Evolutionary conservation across 2,329 filamentous ascomycete genomes (phyloP).

Genomic region (Venturia effusa): DNA sequence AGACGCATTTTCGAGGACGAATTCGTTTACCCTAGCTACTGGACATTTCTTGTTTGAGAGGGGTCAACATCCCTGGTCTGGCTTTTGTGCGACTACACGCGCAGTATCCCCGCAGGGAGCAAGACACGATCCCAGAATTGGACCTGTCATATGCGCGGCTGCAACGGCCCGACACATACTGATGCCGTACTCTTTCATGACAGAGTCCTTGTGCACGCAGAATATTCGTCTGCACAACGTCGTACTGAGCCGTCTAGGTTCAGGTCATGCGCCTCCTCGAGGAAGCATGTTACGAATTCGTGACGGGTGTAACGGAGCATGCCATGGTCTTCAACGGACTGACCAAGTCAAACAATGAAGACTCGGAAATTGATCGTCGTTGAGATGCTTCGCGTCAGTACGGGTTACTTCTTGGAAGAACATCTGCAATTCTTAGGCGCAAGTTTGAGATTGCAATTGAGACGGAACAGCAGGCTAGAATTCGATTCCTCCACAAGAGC

Average conservation of each 20-base stretch:
- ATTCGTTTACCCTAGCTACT: slow-evolving; percentile 96
- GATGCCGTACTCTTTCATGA: not conserved
- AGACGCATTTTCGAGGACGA: slow-evolving; percentile 96
- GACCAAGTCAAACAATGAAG: not conserved
- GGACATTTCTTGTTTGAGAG: slow-evolving; percentile 77
- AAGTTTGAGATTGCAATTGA: not conserved
- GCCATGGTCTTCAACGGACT: not conserved
- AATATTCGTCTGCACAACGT: not conserved
- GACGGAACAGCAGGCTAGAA: not conserved
- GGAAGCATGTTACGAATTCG: not conserved
- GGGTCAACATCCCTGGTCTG: not conserved
- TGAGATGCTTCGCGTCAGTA: not conserved
- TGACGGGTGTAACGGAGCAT: not conserved
- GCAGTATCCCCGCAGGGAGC: not conserved
- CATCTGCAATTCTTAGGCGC: not conserved
- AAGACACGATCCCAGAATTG: not conserved
- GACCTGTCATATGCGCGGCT: slow-evolving; percentile 2
- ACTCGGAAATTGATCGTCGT: not conserved
- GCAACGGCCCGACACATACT: not conserved
- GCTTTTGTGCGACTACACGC: not conserved
- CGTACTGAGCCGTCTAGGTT: not conserved
- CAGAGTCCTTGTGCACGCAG: not conserved
- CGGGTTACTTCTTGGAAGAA: not conserved
- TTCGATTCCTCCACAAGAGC: not conserved
- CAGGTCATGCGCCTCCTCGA: slow-evolving; percentile 1